Base-by-base conservation (phyloP, 1,284 basidiomycete genomes). In the Ceratobasidium sp. region DNA sequence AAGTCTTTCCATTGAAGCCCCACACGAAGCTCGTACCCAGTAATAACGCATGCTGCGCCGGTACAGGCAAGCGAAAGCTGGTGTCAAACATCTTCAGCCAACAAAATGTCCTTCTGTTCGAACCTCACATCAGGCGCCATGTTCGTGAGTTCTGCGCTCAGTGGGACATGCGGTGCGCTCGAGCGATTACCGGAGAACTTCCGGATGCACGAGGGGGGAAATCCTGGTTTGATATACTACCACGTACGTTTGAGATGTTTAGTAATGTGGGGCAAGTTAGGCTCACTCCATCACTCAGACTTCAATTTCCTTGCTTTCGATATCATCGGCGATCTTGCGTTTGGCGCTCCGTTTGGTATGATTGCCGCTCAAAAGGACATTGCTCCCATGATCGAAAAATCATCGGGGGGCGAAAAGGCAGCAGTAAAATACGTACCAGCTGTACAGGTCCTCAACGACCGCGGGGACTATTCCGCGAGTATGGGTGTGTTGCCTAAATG, bases 291-390 rank as follows among this genome's bases (percentile, higher is more conserved):
- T n/a, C n/a, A n/a, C n/a, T n/a, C 9, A 82, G 84, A 86, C 88
- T 87, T 86, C 80, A 91, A 91, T 81, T 91, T 91, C 79, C 90
- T 96, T 57, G 93, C 93, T 0, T 97, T 97, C 80, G 94, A 96
- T 81, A 92, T 94, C 77, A 93, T 96, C 66, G 87, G 91, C 72
- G 91, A 93, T 79, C 85, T 94, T 28, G 92, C 93, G 0, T 96
- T 96, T 77, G 94, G 94, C 11, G 87, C 87, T 13, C 90, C 95
- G 0, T 97, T 98, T 77, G 95, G 94, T 35, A 98, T 98, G 95
- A 85, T 98, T 73, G 80, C 88, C 67, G 87, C 89, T 4, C 91
- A 87, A 46, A 87, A 87, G 73, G 94, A 96, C 80, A 86, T 88
- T 13, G 94, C 92, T 0, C 85, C 88, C 7, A 90, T 88, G 47